Evolutionary conservation across 1,284 basidiomycete genomes (phyloP).

Genomic region (Chalciporus sp.): DNA sequence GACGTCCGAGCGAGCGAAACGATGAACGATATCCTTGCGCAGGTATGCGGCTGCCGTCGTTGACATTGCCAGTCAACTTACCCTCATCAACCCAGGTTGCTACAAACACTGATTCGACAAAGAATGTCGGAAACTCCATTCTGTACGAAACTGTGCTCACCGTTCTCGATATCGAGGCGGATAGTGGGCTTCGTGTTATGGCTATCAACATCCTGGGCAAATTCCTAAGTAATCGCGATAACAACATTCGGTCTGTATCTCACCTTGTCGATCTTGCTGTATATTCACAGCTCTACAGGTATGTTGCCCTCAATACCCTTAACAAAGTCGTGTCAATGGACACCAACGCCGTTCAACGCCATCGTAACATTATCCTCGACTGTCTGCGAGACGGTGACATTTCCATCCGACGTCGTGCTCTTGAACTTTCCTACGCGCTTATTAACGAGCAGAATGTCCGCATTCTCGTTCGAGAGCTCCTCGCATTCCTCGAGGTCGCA

Average conservation of each 20-base stretch:
- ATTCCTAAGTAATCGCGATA: constrained; percentile 97
- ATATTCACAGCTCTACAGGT: constrained; percentile 51
- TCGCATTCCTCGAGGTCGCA: constrained; percentile 96
- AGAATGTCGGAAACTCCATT: constrained; percentile 98
- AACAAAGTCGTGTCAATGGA: constrained; percentile 99
- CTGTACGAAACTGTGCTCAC: constrained; percentile 98
- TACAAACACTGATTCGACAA: constrained; percentile 96
- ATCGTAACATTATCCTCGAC: constrained; percentile 97
- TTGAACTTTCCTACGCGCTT: constrained; percentile 96
- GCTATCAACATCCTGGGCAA: constrained; percentile 99
- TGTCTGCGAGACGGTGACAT: constrained; percentile 99
- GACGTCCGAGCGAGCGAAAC: constrained; percentile 89
- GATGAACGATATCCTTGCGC: constrained; percentile 99
- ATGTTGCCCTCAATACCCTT: constrained; percentile 97
- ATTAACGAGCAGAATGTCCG: constrained; percentile 97
- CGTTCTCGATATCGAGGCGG: constrained; percentile 98
- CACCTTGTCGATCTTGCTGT: not conserved
- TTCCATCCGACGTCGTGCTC: constrained; percentile 93
- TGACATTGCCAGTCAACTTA: not conserved
- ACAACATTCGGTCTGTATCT: constrained; percentile 85
- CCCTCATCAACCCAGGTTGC: constrained; percentile 68
- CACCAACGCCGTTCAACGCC: constrained; percentile 97
- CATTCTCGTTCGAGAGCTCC: constrained; percentile 88
- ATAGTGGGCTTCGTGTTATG: constrained; percentile 96
- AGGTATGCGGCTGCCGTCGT: constrained; percentile 49